These are phyloP conservation scores for Yamadazyma sp. DNA, from an alignment of 1,139 yeast species.

Conservation along the genomic window DNA sequence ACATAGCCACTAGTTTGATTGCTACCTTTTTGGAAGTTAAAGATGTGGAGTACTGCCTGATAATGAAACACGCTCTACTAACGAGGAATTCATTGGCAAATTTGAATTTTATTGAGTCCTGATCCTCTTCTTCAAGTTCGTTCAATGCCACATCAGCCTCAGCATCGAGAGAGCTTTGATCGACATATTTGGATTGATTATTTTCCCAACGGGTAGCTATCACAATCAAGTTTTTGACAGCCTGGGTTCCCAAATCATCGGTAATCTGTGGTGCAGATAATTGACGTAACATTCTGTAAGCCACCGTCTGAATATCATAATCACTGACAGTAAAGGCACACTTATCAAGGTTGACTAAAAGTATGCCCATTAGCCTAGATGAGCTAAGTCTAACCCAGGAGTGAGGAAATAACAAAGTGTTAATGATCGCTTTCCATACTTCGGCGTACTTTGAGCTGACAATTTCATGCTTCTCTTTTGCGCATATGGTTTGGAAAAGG, in stretches of 20 bases:
- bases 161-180: constrained; percentile 10
- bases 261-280: constrained; percentile 75
- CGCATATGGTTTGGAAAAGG: constrained; percentile 47
- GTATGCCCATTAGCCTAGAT: constrained; percentile 56
- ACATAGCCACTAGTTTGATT: constrained; percentile 59
- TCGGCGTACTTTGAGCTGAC: constrained; percentile 26
- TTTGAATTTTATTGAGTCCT: constrained; percentile 23
- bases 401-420: constrained; percentile 76
- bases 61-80: constrained; percentile 56
- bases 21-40: constrained; percentile 63
- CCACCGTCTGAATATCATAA: constrained; percentile 59
- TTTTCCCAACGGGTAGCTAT: constrained; percentile 65
- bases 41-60: constrained; percentile 64
- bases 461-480: constrained; percentile 29
- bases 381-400: constrained; percentile 84
- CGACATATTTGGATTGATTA: constrained; percentile 37
- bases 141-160: constrained; percentile 10
- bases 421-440: constrained; percentile 56
- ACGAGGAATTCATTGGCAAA: constrained; percentile 65
- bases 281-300: constrained; percentile 71
- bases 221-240: constrained; percentile 64
- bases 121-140: constrained; percentile 21
- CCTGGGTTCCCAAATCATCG: constrained; percentile 62
- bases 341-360: constrained; percentile 44
- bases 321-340: constrained; percentile 31